phyloP scores from a whole-genome alignment of 139 green algal species.

The Micractinium sp. region DNA sequence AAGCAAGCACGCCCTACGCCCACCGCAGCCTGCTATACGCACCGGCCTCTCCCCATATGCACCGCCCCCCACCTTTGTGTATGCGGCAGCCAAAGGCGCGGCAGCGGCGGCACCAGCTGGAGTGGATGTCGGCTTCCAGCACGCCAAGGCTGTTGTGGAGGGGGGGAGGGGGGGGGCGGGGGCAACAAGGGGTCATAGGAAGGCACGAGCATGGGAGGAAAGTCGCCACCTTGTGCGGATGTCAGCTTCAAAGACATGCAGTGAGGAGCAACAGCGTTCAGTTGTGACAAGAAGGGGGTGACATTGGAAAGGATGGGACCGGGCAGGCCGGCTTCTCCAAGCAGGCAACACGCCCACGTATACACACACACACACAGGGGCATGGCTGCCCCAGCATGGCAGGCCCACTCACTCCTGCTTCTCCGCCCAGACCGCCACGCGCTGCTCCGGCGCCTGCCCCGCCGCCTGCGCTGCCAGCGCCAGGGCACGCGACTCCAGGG shows the following conservation, averaged over 20 bases:
- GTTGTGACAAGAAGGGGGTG: too few species aligned
- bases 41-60: too few species aligned
- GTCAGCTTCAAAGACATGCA: too few species aligned
- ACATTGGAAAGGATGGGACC: too few species aligned
- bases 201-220: too few species aligned
- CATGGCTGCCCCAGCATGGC: not conserved
- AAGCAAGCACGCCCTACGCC: too few species aligned
- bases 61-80: conserved; percentile 33
- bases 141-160: conserved; percentile 30
- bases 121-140: conserved; percentile 37
- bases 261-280: too few species aligned
- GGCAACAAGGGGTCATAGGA: too few species aligned
- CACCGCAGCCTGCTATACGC: too few species aligned
- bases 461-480: conserved; percentile 8
- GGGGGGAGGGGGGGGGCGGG: too few species aligned
- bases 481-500: not conserved
- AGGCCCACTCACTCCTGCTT: not conserved
- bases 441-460: not conserved
- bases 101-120: conserved; percentile 69
- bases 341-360: not conserved
- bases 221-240: not conserved
- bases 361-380: not conserved
- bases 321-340: too few species aligned
- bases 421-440: not conserved
- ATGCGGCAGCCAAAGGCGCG: conserved; percentile 64